Percentiles rank a stretch among this genome's conserved stretches.
Evolutionary conservation across 805 yeast species (phyloP).

Genomic region (Yarrowia alimentaria): DNA sequence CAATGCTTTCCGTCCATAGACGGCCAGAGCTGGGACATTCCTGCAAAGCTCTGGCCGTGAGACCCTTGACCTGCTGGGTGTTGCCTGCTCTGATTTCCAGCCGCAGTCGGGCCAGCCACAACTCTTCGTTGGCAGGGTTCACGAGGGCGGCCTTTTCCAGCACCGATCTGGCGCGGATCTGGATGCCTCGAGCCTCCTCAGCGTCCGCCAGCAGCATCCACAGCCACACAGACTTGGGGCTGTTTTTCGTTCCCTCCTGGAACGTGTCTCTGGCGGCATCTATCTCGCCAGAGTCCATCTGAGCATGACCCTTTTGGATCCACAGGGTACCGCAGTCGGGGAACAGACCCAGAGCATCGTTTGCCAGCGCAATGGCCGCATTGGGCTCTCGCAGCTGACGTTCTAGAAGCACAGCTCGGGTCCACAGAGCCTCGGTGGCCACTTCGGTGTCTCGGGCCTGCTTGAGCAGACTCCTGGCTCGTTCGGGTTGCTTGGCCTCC

Average conservation of each 20-base stretch:
- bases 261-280: conserved; percentile 50
- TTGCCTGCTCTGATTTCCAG: conserved; percentile 58
- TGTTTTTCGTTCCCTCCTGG: conserved; percentile 48
- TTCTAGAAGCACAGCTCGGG: conserved; percentile 55
- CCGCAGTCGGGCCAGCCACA: conserved; percentile 58
- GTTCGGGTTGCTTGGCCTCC: conserved; percentile 41
- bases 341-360: conserved; percentile 50
- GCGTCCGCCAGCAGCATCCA: conserved; percentile 56
- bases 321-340: conserved; percentile 55
- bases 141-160: conserved; percentile 63
- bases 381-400: conserved; percentile 43
- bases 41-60: conserved; percentile 59
- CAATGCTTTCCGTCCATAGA: conserved; percentile 66
- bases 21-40: conserved; percentile 56
- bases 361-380: conserved; percentile 45
- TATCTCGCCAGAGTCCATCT: conserved; percentile 38
- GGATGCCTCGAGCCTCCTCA: conserved; percentile 47
- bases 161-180: conserved; percentile 64
- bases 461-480: conserved; percentile 43
- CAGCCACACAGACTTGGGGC: conserved; percentile 47
- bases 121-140: conserved; percentile 48
- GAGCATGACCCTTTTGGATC: conserved; percentile 62
- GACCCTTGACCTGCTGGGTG: conserved; percentile 49
- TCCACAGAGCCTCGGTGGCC: conserved; percentile 55
- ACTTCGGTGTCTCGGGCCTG: conserved; percentile 43